These are phyloP conservation scores for Mortierella sp. DNA, from an alignment of 371 early-diverging fungal genomes.

Conservation along the genomic window DNA sequence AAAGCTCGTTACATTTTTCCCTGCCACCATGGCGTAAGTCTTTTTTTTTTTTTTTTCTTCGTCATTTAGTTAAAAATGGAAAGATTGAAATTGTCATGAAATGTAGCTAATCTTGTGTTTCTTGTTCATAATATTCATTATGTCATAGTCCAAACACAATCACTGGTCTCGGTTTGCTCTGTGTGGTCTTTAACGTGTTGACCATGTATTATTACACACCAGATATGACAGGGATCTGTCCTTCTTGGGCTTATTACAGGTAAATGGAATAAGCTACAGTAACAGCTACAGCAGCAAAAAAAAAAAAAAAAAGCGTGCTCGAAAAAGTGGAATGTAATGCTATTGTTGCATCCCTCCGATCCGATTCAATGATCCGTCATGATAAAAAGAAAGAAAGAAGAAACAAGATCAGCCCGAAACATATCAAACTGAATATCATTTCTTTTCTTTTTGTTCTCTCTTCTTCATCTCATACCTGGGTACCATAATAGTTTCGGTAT, in stretches of 20 bases:
- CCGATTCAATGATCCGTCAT: neutral
- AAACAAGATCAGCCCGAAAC: neutral
- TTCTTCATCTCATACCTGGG: neutral
- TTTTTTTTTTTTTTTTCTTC: neutral
- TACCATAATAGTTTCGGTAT: conserved; percentile 77
- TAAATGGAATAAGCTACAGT: too few species aligned
- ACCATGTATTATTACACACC: conserved; percentile 76
- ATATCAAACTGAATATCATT: neutral
- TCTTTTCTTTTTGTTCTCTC: conserved; percentile 8
- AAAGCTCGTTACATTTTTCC: conserved; percentile 87
- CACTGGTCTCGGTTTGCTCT: conserved; percentile 93
- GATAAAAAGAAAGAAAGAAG: neutral
- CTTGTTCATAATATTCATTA: too few species aligned
- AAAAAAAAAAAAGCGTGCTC: too few species aligned
- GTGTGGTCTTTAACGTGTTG: conserved; percentile 84
- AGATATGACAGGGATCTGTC: conserved; percentile 80
- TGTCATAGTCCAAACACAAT: conserved; percentile 93
- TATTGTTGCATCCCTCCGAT: neutral
- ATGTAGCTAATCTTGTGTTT: conserved; percentile 5
- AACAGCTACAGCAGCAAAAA: too few species aligned
- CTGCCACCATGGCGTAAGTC: conserved; percentile 90
- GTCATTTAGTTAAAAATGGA: neutral
- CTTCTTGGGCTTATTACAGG: conserved; percentile 89
- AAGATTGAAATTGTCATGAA: neutral
- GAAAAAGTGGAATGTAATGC: neutral